A percentile compares a stretch with the other conserved stretches of the same genome.
Evolutionary conservation across 2,329 filamentous ascomycete genomes (phyloP).

Genomic region (Trichoderma hamatum): DNA sequence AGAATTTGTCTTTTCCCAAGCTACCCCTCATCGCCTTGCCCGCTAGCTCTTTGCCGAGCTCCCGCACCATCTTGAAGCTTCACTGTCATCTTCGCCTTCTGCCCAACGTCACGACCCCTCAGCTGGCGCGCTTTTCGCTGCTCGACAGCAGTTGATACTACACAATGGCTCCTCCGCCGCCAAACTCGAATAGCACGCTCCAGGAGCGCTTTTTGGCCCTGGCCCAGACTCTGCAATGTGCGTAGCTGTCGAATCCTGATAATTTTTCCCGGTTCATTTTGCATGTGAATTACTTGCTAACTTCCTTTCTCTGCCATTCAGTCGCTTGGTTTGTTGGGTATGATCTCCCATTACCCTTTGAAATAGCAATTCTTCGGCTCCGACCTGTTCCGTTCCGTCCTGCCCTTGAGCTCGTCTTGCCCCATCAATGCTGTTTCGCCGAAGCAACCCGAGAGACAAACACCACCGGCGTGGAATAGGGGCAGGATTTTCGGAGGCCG

Average conservation of each 20-base stretch:
- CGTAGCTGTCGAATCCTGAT: conserved; percentile 41
- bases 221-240: conserved; percentile 91
- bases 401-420: neutral
- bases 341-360: conserved; percentile 37
- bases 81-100: conserved; percentile 7
- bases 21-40: conserved; percentile 11
- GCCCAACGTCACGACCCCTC: conserved; percentile 24
- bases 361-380: neutral
- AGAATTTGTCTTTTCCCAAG: neutral
- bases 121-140: conserved; percentile 2
- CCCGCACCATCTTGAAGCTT: conserved; percentile 3
- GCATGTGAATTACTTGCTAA: conserved; percentile 38
- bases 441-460: neutral
- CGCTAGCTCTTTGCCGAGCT: neutral
- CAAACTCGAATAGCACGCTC: conserved; percentile 49
- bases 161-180: conserved; percentile 20
- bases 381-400: neutral
- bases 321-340: conserved; percentile 84
- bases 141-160: neutral
- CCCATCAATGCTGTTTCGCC: neutral
- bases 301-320: conserved; percentile 40
- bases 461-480: neutral
- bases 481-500: neutral
- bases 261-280: neutral
- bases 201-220: conserved; percentile 74